Base-by-base conservation (phyloP, 2,329 filamentous ascomycete genomes). In the Aspergillus ochraceoroseus region DNA sequence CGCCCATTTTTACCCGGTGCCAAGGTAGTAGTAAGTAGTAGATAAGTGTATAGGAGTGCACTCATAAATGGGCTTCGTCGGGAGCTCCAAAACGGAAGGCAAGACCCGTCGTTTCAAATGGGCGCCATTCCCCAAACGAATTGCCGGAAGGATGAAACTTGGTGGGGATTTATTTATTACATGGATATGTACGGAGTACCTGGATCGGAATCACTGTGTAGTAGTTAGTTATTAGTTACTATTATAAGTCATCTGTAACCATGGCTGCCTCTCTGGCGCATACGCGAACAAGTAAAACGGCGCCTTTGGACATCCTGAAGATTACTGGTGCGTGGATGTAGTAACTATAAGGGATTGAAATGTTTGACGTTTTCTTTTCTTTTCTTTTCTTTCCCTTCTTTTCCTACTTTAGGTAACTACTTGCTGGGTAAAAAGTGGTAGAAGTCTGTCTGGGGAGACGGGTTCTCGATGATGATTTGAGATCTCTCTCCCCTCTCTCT, bases 91-190 rank as follows among this genome's bases (percentile, higher is more conserved):
- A 28, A 26, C 22, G 20, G 34, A 8, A 30, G 18, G 11, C 17
- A 25, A 26, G 20, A 18, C 17, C 22, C 30, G 39, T 23, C 39
- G 32, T 36, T 30, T 42, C 22, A 25, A 32, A 36, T 28, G 20
- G 22, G 14, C 17, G 14, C 39, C n/a, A 38, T 32, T 32, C 20
- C 28, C 27, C 20, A 31, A 14, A 34, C 19, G 25, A 29, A 23
- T 38, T 38, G 40, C 14, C 20, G 27, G 32, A 22, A 18, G 31
- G 26, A 26, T 46, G 37, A 48, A 42, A 48, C 46, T 41, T 39
- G 34, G 22, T 35, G 13, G 20, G 17, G 7, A 18, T 5, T 11
- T 11, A 32, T 29, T 34, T 32, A 39, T 34, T 34, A n/a, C n/a
- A n/a, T n/a, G n/a, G n/a, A n/a, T n/a, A n/a, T n/a, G n/a, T n/a